A percentile compares a stretch with the other conserved stretches of the same genome.
These are phyloP conservation scores for Wickerhamiella lipophila DNA, from an alignment of 805 yeast species.

Conservation along the genomic window DNA sequence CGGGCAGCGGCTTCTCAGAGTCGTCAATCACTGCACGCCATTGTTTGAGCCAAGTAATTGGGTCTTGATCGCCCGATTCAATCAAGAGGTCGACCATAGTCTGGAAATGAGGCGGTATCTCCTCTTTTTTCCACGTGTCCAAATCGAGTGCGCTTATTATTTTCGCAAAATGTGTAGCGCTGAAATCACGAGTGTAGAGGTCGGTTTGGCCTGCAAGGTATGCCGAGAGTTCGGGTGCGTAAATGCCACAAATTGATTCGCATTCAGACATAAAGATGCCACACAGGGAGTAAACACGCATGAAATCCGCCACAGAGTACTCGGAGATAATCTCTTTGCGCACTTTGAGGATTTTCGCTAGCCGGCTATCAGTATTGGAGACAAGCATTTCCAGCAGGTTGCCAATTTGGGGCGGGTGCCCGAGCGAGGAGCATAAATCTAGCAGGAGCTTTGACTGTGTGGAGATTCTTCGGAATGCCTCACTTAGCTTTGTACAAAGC, in stretches of 20 bases:
- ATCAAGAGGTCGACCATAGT: slow-evolving; percentile 38
- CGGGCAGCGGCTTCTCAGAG: neutral
- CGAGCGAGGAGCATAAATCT: slow-evolving; percentile 47
- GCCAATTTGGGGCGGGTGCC: slow-evolving; percentile 49
- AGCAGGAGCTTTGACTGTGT: slow-evolving; percentile 68
- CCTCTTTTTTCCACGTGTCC: slow-evolving; percentile 72
- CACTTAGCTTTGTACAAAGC: slow-evolving; percentile 53
- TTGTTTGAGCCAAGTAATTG: slow-evolving; percentile 34
- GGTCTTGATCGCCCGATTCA: slow-evolving; percentile 36
- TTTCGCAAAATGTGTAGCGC: slow-evolving; percentile 36
- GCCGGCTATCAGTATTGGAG: slow-evolving; percentile 56
- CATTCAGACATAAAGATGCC: slow-evolving; percentile 67
- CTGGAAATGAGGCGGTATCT: slow-evolving; percentile 41
- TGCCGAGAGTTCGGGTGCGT: slow-evolving; percentile 49
- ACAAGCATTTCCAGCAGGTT: slow-evolving; percentile 54
- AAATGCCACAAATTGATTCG: slow-evolving; percentile 65
- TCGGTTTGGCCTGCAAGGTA: slow-evolving; percentile 54
- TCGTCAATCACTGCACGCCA: slow-evolving; percentile 13
- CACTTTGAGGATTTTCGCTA: slow-evolving; percentile 65
- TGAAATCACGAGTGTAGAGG: slow-evolving; percentile 44
- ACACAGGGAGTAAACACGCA: slow-evolving; percentile 52
- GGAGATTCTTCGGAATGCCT: slow-evolving; percentile 59
- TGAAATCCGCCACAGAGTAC: slow-evolving; percentile 46
- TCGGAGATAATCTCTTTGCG: slow-evolving; percentile 58
- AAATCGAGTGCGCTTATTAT: slow-evolving; percentile 42